Conservation (phyloP, 1,284 basidiomycete species). For the Moesziomyces parantarcticus region DNA sequence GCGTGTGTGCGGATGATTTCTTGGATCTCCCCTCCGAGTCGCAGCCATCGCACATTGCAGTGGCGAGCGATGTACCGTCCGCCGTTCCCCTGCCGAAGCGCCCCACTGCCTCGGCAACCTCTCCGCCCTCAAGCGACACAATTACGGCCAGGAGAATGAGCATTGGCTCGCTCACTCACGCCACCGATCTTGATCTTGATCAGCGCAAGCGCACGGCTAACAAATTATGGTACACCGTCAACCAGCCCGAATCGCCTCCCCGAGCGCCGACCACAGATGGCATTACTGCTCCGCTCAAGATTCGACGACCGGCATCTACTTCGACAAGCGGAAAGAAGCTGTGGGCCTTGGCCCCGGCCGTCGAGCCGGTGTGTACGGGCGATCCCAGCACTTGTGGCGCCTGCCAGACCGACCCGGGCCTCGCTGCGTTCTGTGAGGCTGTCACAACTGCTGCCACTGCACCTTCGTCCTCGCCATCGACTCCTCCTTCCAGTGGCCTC, state of each 20-base stretch:
- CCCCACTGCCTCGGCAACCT: background rate
- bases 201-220: conserved; percentile 15
- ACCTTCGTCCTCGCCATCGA: background rate
- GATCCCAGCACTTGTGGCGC: conserved; percentile 53
- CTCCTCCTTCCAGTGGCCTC: background rate
- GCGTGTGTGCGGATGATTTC: conserved; percentile 56
- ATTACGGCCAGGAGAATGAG: conserved; percentile 37
- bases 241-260: conserved; percentile 18
- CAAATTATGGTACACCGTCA: conserved; percentile 49
- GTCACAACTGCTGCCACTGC: conserved; percentile 31
- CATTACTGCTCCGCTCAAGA: conserved; percentile 22
- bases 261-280: conserved; percentile 8
- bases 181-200: conserved; percentile 21
- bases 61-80: conserved; percentile 22
- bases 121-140: conserved; percentile 1
- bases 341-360: conserved; percentile 18
- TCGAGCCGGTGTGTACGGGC: conserved; percentile 44
- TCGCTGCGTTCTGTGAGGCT: conserved; percentile 55
- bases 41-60: conserved; percentile 30
- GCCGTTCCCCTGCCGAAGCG: conserved; percentile 37
- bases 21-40: conserved; percentile 24
- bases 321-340: conserved; percentile 29
- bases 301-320: conserved; percentile 4
- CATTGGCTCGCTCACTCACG: conserved; percentile 42
- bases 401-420: conserved; percentile 49